Base-by-base conservation (phyloP, 192 early-diverging fungal genomes). In the Coemansia sp. region DNA sequence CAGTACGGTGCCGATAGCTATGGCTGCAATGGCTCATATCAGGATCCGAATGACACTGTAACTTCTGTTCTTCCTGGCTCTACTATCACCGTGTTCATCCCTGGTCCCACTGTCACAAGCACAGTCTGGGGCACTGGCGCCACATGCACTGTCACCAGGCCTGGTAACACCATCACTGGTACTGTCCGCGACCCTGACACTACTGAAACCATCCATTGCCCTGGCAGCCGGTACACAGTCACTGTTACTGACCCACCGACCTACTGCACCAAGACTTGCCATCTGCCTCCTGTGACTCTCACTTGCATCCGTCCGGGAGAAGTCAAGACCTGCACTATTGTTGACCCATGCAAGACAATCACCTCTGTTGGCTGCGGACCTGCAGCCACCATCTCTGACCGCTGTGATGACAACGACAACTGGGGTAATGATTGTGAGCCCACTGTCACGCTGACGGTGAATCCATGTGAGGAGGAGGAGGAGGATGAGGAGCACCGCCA, bases 401-500 rank as follows among this genome's bases (percentile, higher is more conserved):
- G 62, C 58, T 57, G 67, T 14, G 39, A 31, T 19, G 46, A 24
- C 6, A 9, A 30, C 20, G 9, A 19, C 54, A 42, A 22, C 24
- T 31, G 63, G 30, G 27, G 60, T 51, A 52, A 23, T 11, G 63
- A 55, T 51, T 32, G 55, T 54, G 76, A 79, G 71, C 76, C 76
- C 6, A 79, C 76, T 36, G 67, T 79, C 61, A 79, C 76, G 6
- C 71, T 79, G 64, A 79, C 76, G 8, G 76, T 79, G 51, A 74
- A 71, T 64, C 76, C 76, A 20, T 79, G 68, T 57, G 71, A 74
- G n/a, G 61, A 67, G 20, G 56, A 67, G 54, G 27, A 27, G 27
- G 27, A 27, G 27, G 3, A 36, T 6, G 32, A 33, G 8, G 32
- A 33, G 32, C 33, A 36, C 33, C 33, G 6, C 10, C 8, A 36